Conservation (phyloP, 345 rosid genomes). For the Dipteronia sinensis region DNA sequence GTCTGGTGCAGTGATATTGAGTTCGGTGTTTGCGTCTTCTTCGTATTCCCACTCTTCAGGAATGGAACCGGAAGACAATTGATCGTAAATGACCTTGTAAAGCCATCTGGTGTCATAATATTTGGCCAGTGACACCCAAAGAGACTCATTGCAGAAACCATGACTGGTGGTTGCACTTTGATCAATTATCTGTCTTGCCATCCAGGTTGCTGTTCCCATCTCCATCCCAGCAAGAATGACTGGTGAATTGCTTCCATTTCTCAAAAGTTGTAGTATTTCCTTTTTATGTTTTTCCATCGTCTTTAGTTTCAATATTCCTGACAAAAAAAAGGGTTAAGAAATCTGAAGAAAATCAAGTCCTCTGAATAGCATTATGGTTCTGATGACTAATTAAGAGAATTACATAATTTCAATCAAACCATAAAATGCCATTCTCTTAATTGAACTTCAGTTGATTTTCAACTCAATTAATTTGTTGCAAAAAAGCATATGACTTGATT, state of each 20-base stretch:
- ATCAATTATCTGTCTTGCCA: conserved; percentile 34
- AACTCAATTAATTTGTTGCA: too few species aligned
- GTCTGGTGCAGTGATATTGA: background rate
- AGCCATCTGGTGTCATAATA: conserved; percentile 20
- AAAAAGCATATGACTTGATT: too few species aligned
- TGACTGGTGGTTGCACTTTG: background rate
- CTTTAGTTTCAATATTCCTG: background rate
- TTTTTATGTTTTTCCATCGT: background rate
- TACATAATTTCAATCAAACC: too few species aligned
- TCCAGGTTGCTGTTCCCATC: conserved; percentile 53
- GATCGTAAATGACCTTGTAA: conserved; percentile 38
- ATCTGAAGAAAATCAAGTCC: background rate
- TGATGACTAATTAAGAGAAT: too few species aligned
- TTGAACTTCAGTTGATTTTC: too few species aligned
- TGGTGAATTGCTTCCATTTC: background rate
- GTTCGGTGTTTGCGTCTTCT: conserved; percentile 18
- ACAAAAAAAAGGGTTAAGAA: background rate
- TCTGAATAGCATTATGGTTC: background rate
- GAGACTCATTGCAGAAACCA: conserved; percentile 12
- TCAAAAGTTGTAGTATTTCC: background rate
- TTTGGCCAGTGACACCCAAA: conserved; percentile 39
- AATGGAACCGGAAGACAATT: conserved; percentile 31
- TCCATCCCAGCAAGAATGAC: conserved; percentile 35
- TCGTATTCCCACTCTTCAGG: conserved; percentile 37
- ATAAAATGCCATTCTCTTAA: too few species aligned